Base-by-base conservation (phyloP, 306 rosid species). In the Prunus davidiana region DNA sequence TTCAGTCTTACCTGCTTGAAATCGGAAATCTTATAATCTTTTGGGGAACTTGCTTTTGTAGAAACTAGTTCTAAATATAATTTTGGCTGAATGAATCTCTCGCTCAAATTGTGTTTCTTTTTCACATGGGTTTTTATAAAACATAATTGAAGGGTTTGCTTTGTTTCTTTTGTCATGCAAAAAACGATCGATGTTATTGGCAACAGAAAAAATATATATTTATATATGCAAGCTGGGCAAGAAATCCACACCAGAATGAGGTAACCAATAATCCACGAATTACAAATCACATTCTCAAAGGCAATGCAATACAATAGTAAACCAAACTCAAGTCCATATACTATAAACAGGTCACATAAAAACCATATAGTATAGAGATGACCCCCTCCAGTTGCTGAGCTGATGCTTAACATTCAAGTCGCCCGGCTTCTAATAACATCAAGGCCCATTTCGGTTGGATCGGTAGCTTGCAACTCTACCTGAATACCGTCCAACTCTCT, bases 391-490 rank as follows among this genome's bases (percentile, higher is more conserved):
- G 7, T 72, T 32, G 64, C 69, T 79, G 27, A 12, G 30, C 65
- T 22, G 22, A 71, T 43, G 45, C 71, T 56, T 70, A 12, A n/a
- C 24, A 4, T 71, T 82, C 67, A 80, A 52, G 57, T 71, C 41
- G 87, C 57, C 15, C 87, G 89, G 82, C 89, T 86, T 73, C 75
- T 72, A 64, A 86, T 73, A 73, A 84, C 90, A 76, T 86, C 90
- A 43, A 83, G 80, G 51, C 73, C 86, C 84, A 86, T 82, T 80
- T 86, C 90, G 5, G 86, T 67, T 0, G 87, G 90, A 64, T 86
- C 90, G 14, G 90, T 84, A 16, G 90, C 90, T 76, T 86, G 90
- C 74, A 86, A 82, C 86, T 86, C 90, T 8, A 86, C 52, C 84
- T 86, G 90, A 76, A 86, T 83, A 28, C 87, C 87, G 32, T 84